Conservation (phyloP, 2,329 filamentous ascomycete species). For the Aspergillus sp. region DNA sequence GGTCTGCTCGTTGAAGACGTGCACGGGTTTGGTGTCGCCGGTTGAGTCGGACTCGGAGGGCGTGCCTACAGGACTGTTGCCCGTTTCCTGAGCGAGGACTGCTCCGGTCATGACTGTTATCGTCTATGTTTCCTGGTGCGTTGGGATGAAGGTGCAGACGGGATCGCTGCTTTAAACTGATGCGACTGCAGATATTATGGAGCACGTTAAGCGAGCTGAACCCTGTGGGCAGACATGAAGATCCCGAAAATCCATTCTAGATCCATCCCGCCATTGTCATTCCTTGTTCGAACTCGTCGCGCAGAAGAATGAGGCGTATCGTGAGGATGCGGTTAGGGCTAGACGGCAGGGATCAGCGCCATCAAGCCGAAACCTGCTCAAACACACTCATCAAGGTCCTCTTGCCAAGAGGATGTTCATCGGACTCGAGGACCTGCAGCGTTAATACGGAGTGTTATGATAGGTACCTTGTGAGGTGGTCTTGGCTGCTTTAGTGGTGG, state of each 20-base stretch:
- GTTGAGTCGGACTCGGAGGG: background rate
- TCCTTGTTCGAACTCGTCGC: too few relatives aligned
- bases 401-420: slow-evolving; percentile 2
- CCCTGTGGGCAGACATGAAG: too few relatives aligned
- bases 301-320: background rate
- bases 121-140: background rate
- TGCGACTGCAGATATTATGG: too few relatives aligned
- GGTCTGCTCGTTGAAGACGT: slow-evolving; percentile 54
- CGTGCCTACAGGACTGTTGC: background rate
- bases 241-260: too few relatives aligned
- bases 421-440: slow-evolving; percentile 4
- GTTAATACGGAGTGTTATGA: background rate
- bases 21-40: slow-evolving; percentile 8
- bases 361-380: slow-evolving; percentile 24
- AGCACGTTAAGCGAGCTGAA: too few relatives aligned
- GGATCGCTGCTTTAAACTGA: too few relatives aligned
- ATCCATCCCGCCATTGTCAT: background rate
- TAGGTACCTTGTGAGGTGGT: slow-evolving; percentile 10
- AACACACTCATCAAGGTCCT: slow-evolving; percentile 30
- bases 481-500: background rate
- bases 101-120: slow-evolving; percentile 3
- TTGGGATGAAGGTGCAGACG: too few relatives aligned
- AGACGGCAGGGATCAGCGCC: slow-evolving; percentile 7
- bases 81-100: background rate
- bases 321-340: slow-evolving; percentile 3